A percentile compares a stretch with the other conserved stretches of the same genome.
phyloP scores from a whole-genome alignment of 805 yeast species.

The Kodamaea hsintzibuensis region DNA sequence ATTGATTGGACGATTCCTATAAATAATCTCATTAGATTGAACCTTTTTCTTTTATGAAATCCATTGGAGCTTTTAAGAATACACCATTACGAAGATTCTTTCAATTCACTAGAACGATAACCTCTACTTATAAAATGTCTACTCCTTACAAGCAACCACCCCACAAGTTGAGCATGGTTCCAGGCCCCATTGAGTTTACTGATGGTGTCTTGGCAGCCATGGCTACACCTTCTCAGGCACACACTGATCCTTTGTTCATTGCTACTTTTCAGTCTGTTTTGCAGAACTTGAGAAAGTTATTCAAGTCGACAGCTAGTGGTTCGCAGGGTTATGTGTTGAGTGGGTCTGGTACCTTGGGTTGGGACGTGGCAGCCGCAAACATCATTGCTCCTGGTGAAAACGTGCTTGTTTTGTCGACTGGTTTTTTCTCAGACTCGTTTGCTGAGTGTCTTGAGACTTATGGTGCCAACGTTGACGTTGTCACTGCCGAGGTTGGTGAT shows the following conservation, averaged over 20 bases:
- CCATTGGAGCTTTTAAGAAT: not conserved
- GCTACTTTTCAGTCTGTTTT: slow-evolving; percentile 69
- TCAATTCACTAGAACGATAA: not conserved
- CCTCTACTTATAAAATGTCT: slow-evolving; percentile 23
- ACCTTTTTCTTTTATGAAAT: not conserved
- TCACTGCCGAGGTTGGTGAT: slow-evolving; percentile 75
- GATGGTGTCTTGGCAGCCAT: slow-evolving; percentile 77
- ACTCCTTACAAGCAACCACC: slow-evolving; percentile 41
- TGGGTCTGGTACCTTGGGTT: slow-evolving; percentile 94
- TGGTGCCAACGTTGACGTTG: slow-evolving; percentile 72
- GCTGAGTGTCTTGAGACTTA: slow-evolving; percentile 73
- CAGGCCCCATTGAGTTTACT: slow-evolving; percentile 87
- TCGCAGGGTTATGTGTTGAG: slow-evolving; percentile 81
- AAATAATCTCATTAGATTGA: not conserved
- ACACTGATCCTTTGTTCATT: slow-evolving; percentile 83
- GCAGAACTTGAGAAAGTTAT: slow-evolving; percentile 67
- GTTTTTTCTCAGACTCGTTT: slow-evolving; percentile 83
- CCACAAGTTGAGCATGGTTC: slow-evolving; percentile 60
- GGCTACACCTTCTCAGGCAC: slow-evolving; percentile 85
- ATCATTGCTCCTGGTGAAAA: slow-evolving; percentile 63
- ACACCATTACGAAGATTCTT: not conserved
- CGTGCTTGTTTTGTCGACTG: slow-evolving; percentile 83
- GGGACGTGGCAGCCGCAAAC: slow-evolving; percentile 88
- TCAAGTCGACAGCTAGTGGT: slow-evolving; percentile 63
- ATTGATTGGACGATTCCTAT: not conserved